Percentiles rank a stretch among this genome's conserved stretches.
phyloP scores from a whole-genome alignment of 805 yeast genomes.

The Lipomyces sp. region DNA sequence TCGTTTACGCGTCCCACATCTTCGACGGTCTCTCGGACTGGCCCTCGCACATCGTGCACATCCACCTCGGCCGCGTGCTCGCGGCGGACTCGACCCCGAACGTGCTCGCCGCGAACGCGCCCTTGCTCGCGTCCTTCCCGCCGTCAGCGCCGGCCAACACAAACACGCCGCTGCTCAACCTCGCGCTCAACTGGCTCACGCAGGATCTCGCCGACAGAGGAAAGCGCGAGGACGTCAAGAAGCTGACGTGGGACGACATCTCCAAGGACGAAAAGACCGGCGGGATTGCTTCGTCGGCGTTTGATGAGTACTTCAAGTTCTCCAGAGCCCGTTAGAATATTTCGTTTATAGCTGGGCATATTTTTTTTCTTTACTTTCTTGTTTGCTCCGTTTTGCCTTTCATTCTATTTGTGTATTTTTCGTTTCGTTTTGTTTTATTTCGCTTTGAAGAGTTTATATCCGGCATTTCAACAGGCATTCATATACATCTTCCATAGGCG shows the following conservation, averaged over 20 bases:
- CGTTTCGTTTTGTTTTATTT: not conserved
- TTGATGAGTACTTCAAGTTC: constrained; percentile 28
- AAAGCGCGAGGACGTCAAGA: constrained; percentile 45
- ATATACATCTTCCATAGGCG: constrained; percentile 1
- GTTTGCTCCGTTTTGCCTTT: not conserved
- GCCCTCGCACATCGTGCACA: constrained; percentile 82
- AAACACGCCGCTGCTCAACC: constrained; percentile 37
- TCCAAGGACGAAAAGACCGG: constrained; percentile 34
- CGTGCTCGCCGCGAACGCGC: constrained; percentile 9
- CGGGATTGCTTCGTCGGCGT: constrained; percentile 20
- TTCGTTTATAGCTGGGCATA: not conserved
- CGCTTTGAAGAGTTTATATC: not conserved
- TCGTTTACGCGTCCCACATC: constrained; percentile 91
- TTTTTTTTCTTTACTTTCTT: not conserved
- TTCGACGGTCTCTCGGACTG: constrained; percentile 91
- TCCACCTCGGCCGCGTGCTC: constrained; percentile 61
- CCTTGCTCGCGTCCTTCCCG: not conserved
- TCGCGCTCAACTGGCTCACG: constrained; percentile 39
- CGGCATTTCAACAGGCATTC: constrained; percentile 4
- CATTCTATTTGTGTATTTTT: not conserved
- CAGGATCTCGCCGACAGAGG: constrained; percentile 52
- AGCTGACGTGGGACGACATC: constrained; percentile 57
- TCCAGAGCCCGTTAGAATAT: constrained; percentile 22
- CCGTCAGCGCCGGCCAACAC: constrained; percentile 12
- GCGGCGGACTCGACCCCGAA: constrained; percentile 12